Percentiles rank a stretch among this genome's conserved stretches.
phyloP scores from a whole-genome alignment of 192 early-diverging fungal species.

The Jimgerdemannia flammicorona region DNA sequence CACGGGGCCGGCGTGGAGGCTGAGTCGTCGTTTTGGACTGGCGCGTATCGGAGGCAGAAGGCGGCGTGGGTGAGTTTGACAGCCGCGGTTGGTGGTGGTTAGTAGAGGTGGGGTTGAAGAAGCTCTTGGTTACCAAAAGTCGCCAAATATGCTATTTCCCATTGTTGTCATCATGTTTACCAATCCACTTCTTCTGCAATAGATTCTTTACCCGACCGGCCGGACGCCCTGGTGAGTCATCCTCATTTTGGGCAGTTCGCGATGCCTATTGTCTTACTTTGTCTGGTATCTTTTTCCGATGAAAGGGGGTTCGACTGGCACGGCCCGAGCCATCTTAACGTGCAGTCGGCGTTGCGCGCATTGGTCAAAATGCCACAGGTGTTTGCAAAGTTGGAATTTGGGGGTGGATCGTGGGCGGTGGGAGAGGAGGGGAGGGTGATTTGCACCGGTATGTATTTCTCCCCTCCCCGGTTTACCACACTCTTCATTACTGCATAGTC shows the following conservation, averaged over 20 bases:
- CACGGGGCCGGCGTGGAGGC: conserved; percentile 75
- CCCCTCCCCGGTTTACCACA: neutral
- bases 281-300: neutral
- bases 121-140: too few relatives aligned
- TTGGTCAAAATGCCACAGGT: neutral
- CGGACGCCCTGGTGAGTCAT: conserved; percentile 60
- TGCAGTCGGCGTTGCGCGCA: neutral
- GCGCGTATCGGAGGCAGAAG: conserved; percentile 51
- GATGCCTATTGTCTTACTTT: neutral
- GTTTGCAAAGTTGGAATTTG: neutral
- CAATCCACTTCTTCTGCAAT: neutral
- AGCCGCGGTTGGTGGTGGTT: neutral
- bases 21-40: conserved; percentile 53
- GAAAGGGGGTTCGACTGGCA: conserved; percentile 78
- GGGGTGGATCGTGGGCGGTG: neutral
- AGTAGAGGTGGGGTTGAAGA: neutral
- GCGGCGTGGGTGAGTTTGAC: conserved; percentile 56
- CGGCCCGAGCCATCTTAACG: conserved; percentile 46
- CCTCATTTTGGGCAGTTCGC: neutral
- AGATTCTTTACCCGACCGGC: conserved; percentile 68
- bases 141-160: too few relatives aligned
- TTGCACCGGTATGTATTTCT: neutral
- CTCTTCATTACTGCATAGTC: neutral
- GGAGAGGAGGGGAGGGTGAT: neutral
- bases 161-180: neutral